Base-by-base conservation (phyloP, 2,329 filamentous ascomycete genomes). In the Aspergillus brasiliensis region DNA sequence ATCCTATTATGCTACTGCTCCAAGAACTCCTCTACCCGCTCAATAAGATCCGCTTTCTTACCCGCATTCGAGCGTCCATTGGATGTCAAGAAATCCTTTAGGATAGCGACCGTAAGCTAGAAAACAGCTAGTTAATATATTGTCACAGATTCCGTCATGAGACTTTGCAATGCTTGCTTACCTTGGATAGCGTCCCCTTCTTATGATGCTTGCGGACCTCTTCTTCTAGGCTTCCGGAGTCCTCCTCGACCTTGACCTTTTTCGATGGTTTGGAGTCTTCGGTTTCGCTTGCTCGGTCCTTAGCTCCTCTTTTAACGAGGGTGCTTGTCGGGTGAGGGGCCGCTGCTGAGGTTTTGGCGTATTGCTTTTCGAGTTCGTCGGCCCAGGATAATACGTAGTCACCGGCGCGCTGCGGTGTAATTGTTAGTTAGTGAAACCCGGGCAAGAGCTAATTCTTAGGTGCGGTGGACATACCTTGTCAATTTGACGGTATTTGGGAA, bases 401-500 rank as follows among this genome's bases (percentile, higher is more conserved):
- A 0, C 92, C 93, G 1, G 91, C 89, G 28, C 94, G 87, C 79
- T 83, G 60, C 8, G 5, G 37, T 15, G 1, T 49, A 21, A n/a
- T 51, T 25, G 57, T 67, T 42, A 53, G 40, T 21, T 27, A 17
- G 25, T 3, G 2, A 17, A 13, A 11, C 15, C n/a, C 13, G 13
- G 6, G 7, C 8, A 2, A 8, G 28, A 47, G 13, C 6, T 15
- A 46, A 40, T 5, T 27, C 59, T 17, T 17, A 4, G 17, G n/a
- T 49, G 8, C 17, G n/a, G 17, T 4, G 3, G 17, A 6, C 67
- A 15, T 69, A 80, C 78, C 71, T 96, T 98, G 74, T 92, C 86
- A 57, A 99, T 98, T 66, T 96, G 91, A 67, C 86, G 89, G 76
- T 89, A 92, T 68, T 90, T 91, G 1, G 95, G 95, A 13, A 91